Conservation (phyloP, 371 early-diverging fungal species). For the Mucor sp. region DNA sequence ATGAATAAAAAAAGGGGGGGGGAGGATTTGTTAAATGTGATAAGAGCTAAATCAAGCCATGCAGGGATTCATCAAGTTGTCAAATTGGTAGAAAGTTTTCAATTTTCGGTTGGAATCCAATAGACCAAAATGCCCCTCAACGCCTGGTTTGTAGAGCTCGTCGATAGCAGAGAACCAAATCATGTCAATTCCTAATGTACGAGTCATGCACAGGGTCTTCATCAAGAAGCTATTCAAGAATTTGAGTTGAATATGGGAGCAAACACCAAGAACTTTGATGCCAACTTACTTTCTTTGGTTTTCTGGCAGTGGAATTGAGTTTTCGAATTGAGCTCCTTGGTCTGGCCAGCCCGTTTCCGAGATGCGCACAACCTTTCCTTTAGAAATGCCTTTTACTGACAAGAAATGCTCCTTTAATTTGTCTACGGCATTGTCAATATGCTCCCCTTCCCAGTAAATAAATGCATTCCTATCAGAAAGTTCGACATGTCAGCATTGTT, state of each 20-base stretch:
- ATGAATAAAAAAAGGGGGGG: background rate
- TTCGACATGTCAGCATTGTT: background rate
- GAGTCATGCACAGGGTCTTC: constrained; percentile 48
- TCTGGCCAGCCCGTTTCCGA: constrained; percentile 73
- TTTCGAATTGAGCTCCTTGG: constrained; percentile 44
- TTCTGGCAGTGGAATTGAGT: constrained; percentile 44
- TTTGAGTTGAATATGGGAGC: background rate
- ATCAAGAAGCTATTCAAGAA: constrained; percentile 16
- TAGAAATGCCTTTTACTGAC: constrained; percentile 32
- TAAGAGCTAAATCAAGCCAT: background rate
- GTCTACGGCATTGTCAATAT: constrained; percentile 45
- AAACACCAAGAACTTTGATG: background rate
- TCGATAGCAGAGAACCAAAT: constrained; percentile 65
- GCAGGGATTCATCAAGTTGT: constrained; percentile 8
- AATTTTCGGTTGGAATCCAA: constrained; percentile 22
- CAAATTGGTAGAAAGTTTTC: background rate
- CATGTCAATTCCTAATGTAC: constrained; percentile 47
- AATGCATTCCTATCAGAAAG: constrained; percentile 51
- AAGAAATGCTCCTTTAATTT: constrained; percentile 50
- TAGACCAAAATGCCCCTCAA: constrained; percentile 61
- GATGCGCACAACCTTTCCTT: constrained; percentile 53
- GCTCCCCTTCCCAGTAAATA: constrained; percentile 63
- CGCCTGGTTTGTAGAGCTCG: constrained; percentile 57
- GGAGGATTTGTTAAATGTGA: background rate
- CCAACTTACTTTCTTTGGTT: constrained; percentile 46